phyloP scores from a whole-genome alignment of 176 grass and related monocot species.

The Elaeis guineensis region DNA sequence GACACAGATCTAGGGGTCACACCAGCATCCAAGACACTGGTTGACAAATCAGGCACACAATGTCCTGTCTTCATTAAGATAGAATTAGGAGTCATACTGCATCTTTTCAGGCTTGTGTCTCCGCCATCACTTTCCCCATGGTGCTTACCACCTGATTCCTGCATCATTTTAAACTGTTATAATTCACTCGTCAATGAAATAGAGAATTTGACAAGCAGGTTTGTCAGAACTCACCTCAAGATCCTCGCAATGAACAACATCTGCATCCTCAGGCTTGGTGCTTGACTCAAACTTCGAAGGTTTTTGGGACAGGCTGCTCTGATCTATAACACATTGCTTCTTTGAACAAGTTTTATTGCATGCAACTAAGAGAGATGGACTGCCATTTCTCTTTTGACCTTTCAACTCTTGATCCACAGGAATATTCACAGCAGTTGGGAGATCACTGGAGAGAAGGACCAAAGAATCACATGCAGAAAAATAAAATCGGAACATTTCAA shows the following conservation, averaged over 20 bases:
- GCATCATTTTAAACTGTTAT: slow-evolving; percentile 13
- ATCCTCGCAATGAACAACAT: no score
- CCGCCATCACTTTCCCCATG: slow-evolving; percentile 10
- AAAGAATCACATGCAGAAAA: not conserved
- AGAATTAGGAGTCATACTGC: slow-evolving; percentile 52
- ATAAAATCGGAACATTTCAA: not conserved
- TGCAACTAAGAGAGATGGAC: slow-evolving; percentile 26
- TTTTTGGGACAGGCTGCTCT: slow-evolving; percentile 6
- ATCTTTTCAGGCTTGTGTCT: slow-evolving; percentile 50
- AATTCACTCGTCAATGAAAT: no score
- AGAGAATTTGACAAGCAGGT: no score
- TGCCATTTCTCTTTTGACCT: slow-evolving; percentile 49
- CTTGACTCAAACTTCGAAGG: slow-evolving; percentile 4
- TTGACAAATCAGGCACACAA: slow-evolving; percentile 16
- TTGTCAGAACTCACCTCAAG: no score
- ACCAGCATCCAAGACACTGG: not conserved
- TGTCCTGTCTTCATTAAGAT: slow-evolving; percentile 29
- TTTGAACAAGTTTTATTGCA: slow-evolving; percentile 42
- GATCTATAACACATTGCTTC: slow-evolving; percentile 30
- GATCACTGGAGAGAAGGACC: slow-evolving; percentile 22
- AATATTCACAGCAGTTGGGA: slow-evolving; percentile 27
- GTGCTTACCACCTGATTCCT: slow-evolving; percentile 22
- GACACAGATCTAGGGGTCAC: slow-evolving; percentile 63
- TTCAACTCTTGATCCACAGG: slow-evolving; percentile 27
- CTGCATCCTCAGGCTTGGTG: not conserved